phyloP scores from a whole-genome alignment of 179 eudicot genomes.

The Pouteria campechiana region DNA sequence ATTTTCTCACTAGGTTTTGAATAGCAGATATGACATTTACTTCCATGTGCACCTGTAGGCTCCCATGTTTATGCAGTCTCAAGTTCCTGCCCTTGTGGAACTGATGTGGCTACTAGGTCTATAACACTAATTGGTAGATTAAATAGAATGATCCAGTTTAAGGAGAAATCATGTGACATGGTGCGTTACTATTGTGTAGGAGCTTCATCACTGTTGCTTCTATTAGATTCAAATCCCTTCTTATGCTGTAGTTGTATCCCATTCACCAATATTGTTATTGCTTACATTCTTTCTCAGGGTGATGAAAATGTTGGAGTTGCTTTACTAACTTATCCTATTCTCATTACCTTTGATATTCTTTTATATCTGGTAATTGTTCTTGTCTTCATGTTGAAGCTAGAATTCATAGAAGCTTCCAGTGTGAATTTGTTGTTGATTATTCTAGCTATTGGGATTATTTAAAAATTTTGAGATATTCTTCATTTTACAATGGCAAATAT shows the following conservation, averaged over 20 bases:
- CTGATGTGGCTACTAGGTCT: slow-evolving; percentile 96
- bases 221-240: neutral
- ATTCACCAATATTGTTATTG: slow-evolving; percentile 1
- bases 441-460: too few species aligned
- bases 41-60: slow-evolving; percentile 33
- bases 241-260: neutral
- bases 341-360: slow-evolving; percentile 99
- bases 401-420: too few species aligned
- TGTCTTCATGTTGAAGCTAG: too few species aligned
- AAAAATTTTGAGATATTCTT: too few species aligned
- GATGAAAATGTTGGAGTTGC: slow-evolving; percentile 93
- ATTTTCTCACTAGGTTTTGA: too few species aligned
- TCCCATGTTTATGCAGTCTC: slow-evolving; percentile 91
- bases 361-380: too few species aligned
- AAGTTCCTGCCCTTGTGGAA: slow-evolving; percentile 95
- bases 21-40: too few species aligned
- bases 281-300: slow-evolving; percentile 42
- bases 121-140: slow-evolving; percentile 96
- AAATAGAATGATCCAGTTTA: slow-evolving; percentile 91
- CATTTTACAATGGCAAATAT: too few species aligned
- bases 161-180: slow-evolving; percentile 91
- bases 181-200: slow-evolving; percentile 29
- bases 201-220: slow-evolving; percentile 3
- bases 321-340: slow-evolving; percentile 88
- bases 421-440: too few species aligned